phyloP scores from a whole-genome alignment of 2,329 filamentous ascomycete species.

The Diaporthe citriasiana region DNA sequence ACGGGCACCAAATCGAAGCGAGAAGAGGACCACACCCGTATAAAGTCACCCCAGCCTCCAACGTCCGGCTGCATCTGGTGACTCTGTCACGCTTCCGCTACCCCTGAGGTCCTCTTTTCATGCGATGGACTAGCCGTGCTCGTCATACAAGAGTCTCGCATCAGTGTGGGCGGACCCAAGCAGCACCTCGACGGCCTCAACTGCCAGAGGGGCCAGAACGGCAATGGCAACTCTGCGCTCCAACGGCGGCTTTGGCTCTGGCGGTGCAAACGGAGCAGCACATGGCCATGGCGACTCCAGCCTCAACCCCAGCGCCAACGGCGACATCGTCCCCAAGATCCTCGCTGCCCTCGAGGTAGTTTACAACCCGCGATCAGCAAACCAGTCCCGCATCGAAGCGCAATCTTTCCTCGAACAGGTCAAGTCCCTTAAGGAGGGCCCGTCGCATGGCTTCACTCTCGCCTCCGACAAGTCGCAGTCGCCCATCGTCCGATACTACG shows the following conservation, averaged over 20 bases:
- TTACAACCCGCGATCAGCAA: constrained; percentile 84
- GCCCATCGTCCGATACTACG: constrained; percentile 91
- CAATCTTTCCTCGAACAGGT: constrained; percentile 88
- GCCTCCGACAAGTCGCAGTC: constrained; percentile 82
- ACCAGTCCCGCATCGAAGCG: constrained; percentile 85
- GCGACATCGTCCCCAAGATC: constrained; percentile 74
- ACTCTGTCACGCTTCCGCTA: not conserved
- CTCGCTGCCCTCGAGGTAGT: constrained; percentile 89
- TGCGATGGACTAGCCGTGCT: constrained; percentile 42
- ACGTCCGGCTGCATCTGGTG: constrained; percentile 17
- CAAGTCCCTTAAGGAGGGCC: constrained; percentile 84
- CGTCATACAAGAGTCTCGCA: constrained; percentile 34
- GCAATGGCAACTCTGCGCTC: constrained; percentile 40
- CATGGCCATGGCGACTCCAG: constrained; percentile 1
- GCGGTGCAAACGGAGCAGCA: constrained; percentile 37
- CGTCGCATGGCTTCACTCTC: constrained; percentile 86
- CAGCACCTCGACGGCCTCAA: constrained; percentile 27
- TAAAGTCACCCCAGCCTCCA: constrained; percentile 22
- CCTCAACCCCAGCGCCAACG: constrained; percentile 51
- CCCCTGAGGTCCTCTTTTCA: constrained; percentile 4
- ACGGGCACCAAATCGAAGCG: constrained; percentile 12
- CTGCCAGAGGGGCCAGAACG: constrained; percentile 31
- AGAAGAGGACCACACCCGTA: not conserved
- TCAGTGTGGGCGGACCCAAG: constrained; percentile 36
- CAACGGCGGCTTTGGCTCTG: constrained; percentile 43